A percentile compares a stretch with the other conserved stretches of the same genome.
These are phyloP conservation scores for Zalaria sp. DNA, from an alignment of 2,329 filamentous ascomycete genomes.

Conservation along the genomic window DNA sequence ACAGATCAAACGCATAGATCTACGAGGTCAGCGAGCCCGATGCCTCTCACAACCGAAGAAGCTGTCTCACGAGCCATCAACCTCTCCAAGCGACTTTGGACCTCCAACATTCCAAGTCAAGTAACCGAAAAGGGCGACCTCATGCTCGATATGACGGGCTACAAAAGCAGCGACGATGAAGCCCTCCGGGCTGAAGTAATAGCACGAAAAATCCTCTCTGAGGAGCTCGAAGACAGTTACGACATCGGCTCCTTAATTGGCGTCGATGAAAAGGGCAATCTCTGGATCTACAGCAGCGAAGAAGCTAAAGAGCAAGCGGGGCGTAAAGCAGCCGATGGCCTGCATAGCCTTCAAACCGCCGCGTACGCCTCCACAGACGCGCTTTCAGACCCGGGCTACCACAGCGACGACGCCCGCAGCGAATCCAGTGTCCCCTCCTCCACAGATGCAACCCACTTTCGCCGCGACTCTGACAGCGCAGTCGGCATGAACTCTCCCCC, in stretches of 20 bases:
- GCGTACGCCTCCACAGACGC: conserved; percentile 57
- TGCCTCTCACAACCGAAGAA: conserved; percentile 55
- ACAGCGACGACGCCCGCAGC: conserved; percentile 64
- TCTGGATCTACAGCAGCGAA: conserved; percentile 99
- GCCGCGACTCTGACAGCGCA: conserved; percentile 57
- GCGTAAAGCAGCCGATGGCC: conserved; percentile 36
- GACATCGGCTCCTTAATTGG: conserved; percentile 93
- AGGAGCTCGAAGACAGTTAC: conserved; percentile 88
- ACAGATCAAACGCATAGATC: conserved; percentile 5
- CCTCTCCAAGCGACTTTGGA: conserved; percentile 74
- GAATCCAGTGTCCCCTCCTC: conserved; percentile 23
- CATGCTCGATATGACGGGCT: conserved; percentile 96
- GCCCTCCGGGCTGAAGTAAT: conserved; percentile 85
- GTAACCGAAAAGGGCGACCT: conserved; percentile 89
- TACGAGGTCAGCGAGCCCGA: conserved; percentile 57
- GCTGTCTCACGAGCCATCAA: conserved; percentile 72
- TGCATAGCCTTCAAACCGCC: conserved; percentile 37
- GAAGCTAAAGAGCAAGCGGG: conserved; percentile 84
- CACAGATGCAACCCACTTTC: conserved; percentile 37
- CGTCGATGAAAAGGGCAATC: conserved; percentile 85
- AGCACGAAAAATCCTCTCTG: conserved; percentile 78
- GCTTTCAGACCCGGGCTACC: conserved; percentile 84
- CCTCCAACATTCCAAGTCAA: conserved; percentile 81
- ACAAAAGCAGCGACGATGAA: conserved; percentile 89
- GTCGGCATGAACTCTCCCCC: conserved; percentile 49